Evolutionary conservation across 768 basidiomycete species (phyloP).

Genomic region (Leccinum sublutescens): DNA sequence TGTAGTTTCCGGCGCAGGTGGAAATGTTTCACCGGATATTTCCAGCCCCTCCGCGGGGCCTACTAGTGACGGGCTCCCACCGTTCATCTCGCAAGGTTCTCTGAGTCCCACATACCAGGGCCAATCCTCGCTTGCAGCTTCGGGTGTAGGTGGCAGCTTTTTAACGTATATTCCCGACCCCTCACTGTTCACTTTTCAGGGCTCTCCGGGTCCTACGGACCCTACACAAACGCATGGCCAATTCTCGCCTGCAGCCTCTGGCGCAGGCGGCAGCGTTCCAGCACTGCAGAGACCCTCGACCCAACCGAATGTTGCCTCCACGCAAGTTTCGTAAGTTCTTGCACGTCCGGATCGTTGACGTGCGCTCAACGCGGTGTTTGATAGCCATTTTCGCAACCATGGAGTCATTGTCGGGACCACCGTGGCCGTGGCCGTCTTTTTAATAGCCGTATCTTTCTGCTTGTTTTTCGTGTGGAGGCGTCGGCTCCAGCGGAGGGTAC

Average conservation of each 20-base stretch:
- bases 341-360: background rate
- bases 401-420: conserved; percentile 73
- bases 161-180: too few relatives aligned
- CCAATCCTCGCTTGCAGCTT: too few relatives aligned
- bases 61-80: too few relatives aligned
- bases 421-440: conserved; percentile 58
- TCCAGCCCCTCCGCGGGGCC: too few relatives aligned
- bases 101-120: too few relatives aligned
- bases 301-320: conserved; percentile 45
- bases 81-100: too few relatives aligned
- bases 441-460: conserved; percentile 44
- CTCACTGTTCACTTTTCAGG: background rate
- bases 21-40: too few relatives aligned
- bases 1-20: too few relatives aligned
- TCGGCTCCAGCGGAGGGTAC: conserved; percentile 40
- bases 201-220: background rate
- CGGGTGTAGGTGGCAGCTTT: too few relatives aligned
- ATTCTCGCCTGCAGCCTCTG: conserved; percentile 39
- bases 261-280: conserved; percentile 23
- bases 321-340: conserved; percentile 36
- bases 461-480: conserved; percentile 36
- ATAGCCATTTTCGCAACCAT: conserved; percentile 64
- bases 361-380: conserved; percentile 1
- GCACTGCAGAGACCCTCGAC: conserved; percentile 47
- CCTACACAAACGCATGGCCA: conserved; percentile 40